Evolutionary conservation across 768 basidiomycete species (phyloP), one percentile per base, ranked within the genome.

Genomic region (Mycena leptocephala): DNA sequence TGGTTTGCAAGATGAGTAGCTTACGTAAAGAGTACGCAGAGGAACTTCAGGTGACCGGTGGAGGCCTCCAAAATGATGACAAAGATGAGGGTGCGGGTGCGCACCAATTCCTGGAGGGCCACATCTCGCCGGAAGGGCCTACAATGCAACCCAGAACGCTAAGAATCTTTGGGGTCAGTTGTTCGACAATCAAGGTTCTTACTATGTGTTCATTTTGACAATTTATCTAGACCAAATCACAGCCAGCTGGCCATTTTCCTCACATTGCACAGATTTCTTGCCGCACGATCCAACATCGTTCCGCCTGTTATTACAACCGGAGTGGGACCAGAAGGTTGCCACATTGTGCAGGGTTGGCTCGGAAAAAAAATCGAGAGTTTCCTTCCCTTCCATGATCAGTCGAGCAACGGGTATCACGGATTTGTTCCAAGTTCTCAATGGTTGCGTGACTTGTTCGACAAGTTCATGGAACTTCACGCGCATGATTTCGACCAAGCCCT

Each of bases 111-210:
- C 58, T 70, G 22, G 56, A 51, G 18, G 59, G 69, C 69, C 61
- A 70, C 24, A 70, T 70, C 20, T 48, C 69, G 13, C 16, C 46
- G 1, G 69, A 70, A 18, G 69, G 69, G 13, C 66, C 66, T 51
- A 68, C 32, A 65, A 62, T 18, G 84, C 82, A 2, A 67, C 76
- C 48, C 35, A 35, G 0, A n/a, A 53, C 30, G 79, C 79, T 2
- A 20, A 28, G 22, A 84, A 83, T 41, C 55, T 84, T 8, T 84
- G 84, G 84, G 70, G 81, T 84, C n/a, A n/a, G n/a, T 20, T 6
- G 51, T 53, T 1, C 28, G 13, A 1, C 10, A 46, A 51, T 35
- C n/a, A n/a, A n/a, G n/a, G n/a, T n/a, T n/a, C n/a, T n/a, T n/a
- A n/a, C n/a, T n/a, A n/a, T n/a, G n/a, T n/a, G n/a, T n/a, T n/a